These are phyloP conservation scores for Cordia subcordata DNA, from an alignment of 257 asterid species.

Conservation along the genomic window DNA sequence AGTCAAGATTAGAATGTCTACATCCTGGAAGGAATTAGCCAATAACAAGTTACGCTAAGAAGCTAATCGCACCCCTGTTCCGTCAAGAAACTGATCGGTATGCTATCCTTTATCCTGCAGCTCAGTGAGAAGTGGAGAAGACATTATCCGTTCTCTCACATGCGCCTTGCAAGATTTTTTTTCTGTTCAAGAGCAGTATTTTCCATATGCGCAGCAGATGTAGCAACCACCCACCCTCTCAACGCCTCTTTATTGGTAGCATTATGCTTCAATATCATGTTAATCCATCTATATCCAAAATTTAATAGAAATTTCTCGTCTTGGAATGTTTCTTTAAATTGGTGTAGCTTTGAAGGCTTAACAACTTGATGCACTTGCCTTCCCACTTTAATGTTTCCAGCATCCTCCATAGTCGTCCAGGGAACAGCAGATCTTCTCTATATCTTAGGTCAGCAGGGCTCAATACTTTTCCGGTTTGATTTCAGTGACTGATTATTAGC, in stretches of 20 bases:
- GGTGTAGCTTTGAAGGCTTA: slow-evolving; percentile 62
- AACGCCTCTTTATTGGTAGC: slow-evolving; percentile 91
- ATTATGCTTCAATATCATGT: slow-evolving; percentile 69
- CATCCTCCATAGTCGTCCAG: slow-evolving; percentile 83
- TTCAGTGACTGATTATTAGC: not conserved
- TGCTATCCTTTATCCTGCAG: slow-evolving; percentile 95
- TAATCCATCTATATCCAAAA: slow-evolving; percentile 50
- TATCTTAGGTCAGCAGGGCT: slow-evolving; percentile 93
- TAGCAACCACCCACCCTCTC: slow-evolving; percentile 99
- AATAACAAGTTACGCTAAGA: slow-evolving; percentile 9
- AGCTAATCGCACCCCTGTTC: slow-evolving; percentile 71
- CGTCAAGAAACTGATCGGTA: slow-evolving; percentile 91
- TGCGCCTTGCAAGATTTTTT: slow-evolving; percentile 39
- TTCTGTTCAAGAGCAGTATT: slow-evolving; percentile 15
- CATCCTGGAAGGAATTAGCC: not conserved
- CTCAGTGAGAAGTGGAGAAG: slow-evolving; percentile 59
- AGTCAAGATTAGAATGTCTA: not conserved
- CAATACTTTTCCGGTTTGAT: slow-evolving; percentile 65
- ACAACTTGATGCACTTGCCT: slow-evolving; percentile 57
- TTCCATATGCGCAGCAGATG: slow-evolving; percentile 79
- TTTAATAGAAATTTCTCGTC: slow-evolving; percentile 65
- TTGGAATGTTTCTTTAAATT: slow-evolving; percentile 49
- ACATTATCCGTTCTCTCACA: slow-evolving; percentile 55
- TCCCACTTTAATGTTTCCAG: slow-evolving; percentile 87
- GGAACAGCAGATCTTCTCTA: slow-evolving; percentile 77